phyloP scores from a whole-genome alignment of 139 green algal species.

The Picocystis salinarum region DNA sequence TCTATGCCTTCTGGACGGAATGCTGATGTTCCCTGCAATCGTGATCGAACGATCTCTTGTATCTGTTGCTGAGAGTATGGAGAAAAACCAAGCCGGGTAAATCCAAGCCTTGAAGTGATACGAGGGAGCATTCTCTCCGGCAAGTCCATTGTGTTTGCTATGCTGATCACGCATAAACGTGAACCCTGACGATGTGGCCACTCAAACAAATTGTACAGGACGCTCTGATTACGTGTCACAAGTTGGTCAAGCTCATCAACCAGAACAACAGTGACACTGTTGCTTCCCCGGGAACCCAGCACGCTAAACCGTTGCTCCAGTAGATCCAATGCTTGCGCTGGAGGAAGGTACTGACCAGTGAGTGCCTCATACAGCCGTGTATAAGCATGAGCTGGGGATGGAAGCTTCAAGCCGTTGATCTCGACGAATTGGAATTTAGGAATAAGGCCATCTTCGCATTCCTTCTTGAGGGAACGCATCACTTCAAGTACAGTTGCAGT shows the following conservation, averaged over 20 bases:
- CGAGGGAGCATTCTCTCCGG: constrained; percentile 76
- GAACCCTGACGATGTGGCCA: constrained; percentile 49
- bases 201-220: constrained; percentile 98
- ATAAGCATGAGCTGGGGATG: constrained; percentile 73
- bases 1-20: constrained; percentile 19
- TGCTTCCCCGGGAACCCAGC: neutral
- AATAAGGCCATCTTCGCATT: constrained; percentile 9
- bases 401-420: constrained; percentile 77
- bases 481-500: constrained; percentile 67
- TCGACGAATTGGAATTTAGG: constrained; percentile 62
- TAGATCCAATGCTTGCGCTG: constrained; percentile 23
- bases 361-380: constrained; percentile 59
- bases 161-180: constrained; percentile 67
- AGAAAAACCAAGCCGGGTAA: constrained; percentile 45
- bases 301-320: constrained; percentile 47
- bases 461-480: constrained; percentile 9
- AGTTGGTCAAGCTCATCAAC: constrained; percentile 94
- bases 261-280: constrained; percentile 42
- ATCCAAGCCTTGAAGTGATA: constrained; percentile 41
- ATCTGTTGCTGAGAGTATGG: constrained; percentile 56
- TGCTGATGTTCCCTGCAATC: constrained; percentile 25
- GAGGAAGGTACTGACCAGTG: constrained; percentile 39
- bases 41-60: constrained; percentile 40
- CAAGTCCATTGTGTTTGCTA: constrained; percentile 96
- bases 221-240: constrained; percentile 66